Evolutionary conservation across 352 stramenopile genomes (phyloP).

Genomic region (Phytophthora brassicae): DNA sequence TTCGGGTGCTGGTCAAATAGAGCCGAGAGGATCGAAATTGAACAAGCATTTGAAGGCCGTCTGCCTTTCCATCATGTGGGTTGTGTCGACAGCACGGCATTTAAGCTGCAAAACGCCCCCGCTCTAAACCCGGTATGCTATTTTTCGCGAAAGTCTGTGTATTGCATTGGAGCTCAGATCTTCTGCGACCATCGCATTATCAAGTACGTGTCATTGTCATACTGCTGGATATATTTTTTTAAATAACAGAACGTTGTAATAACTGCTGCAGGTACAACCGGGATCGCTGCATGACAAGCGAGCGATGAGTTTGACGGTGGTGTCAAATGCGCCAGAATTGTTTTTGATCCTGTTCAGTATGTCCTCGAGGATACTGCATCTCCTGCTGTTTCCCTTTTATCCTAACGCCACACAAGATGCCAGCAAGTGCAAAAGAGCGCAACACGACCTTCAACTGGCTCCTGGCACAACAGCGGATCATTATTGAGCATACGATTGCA

Average conservation of each 20-base stretch:
- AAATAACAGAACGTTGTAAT: not conserved
- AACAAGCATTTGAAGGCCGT: not conserved
- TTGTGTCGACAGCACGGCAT: not conserved
- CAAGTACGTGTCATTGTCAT: no score
- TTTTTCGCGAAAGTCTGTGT: conserved; percentile 4
- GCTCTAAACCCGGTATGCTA: not conserved
- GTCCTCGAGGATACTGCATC: not conserved
- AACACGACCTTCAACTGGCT: not conserved
- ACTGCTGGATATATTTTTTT: no score
- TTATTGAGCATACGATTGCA: not conserved
- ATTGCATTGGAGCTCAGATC: not conserved
- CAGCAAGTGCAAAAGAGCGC: not conserved
- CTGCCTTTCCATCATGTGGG: not conserved
- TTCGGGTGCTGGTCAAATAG: not conserved
- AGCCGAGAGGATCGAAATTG: not conserved
- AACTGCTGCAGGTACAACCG: not conserved
- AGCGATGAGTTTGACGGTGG: conserved; percentile 1
- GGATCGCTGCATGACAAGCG: conserved; percentile 5
- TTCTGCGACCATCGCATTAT: conserved; percentile 1
- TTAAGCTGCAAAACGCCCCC: not conserved
- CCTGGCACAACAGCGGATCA: not conserved
- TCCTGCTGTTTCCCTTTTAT: conserved; percentile 5
- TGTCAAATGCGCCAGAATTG: not conserved
- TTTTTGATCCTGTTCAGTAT: conserved; percentile 5
- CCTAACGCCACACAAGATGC: conserved; percentile 3